A percentile compares a stretch with the other conserved stretches of the same genome.
Conservation (phyloP, 768 basidiomycete genomes). For the Tylopilus vinaceipallidus region DNA sequence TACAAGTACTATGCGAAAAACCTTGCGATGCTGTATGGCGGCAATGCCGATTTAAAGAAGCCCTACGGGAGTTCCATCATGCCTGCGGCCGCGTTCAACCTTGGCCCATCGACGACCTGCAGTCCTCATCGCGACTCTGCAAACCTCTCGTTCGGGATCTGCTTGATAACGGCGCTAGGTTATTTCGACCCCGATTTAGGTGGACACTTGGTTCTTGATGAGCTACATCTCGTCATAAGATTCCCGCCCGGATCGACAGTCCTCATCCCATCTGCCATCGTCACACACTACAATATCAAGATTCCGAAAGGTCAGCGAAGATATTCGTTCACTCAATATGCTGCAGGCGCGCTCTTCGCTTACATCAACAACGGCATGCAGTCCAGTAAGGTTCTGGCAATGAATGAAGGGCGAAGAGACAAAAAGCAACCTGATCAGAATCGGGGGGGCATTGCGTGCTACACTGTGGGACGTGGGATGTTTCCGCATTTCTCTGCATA, state of each 20-base stretch:
- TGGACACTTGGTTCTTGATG: background rate
- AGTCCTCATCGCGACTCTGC: background rate
- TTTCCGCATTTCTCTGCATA: no score
- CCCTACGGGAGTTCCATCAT: background rate
- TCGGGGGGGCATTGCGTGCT: no score
- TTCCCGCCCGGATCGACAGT: background rate
- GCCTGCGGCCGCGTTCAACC: background rate
- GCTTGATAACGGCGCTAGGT: background rate
- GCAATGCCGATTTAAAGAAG: accelerated
- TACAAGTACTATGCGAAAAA: background rate
- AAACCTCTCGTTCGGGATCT: conserved; percentile 2
- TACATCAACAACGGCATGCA: conserved; percentile 11
- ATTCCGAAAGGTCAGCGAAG: background rate
- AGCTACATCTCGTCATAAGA: background rate
- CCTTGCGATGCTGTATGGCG: background rate
- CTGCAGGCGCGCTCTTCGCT: background rate
- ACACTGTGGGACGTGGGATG: no score
- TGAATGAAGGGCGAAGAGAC: no score
- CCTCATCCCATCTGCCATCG: background rate
- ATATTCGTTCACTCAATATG: conserved; percentile 11
- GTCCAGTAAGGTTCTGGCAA: no score
- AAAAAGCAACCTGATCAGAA: no score
- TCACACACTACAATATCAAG: conserved; percentile 1
- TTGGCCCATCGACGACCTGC: background rate
- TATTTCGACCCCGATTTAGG: accelerated